These are phyloP conservation scores for Daldinia decipiens DNA, from an alignment of 495 filamentous ascomycete genomes.

Conservation along the genomic window DNA sequence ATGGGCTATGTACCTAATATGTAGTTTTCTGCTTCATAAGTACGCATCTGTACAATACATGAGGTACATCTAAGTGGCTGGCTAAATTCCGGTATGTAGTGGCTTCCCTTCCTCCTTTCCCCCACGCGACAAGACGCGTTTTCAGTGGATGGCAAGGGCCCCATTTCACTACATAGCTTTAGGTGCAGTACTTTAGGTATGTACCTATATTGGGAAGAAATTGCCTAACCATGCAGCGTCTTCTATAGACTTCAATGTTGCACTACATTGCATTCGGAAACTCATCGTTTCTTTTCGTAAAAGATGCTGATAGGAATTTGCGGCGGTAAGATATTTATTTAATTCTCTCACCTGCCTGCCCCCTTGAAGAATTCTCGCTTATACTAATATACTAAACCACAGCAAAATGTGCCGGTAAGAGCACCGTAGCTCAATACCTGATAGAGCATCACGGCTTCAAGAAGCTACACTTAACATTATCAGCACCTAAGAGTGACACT, in stretches of 20 bases:
- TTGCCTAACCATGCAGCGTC: not conserved
- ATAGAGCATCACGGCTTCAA: constrained; percentile 80
- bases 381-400: constrained; percentile 40
- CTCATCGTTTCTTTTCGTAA: not conserved
- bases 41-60: not conserved
- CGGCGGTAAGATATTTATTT: constrained; percentile 69
- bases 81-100: constrained; percentile 30
- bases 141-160: constrained; percentile 1
- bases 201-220: constrained; percentile 8
- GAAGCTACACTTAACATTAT: constrained; percentile 57
- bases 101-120: constrained; percentile 1
- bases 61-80: constrained; percentile 1
- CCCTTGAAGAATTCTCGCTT: constrained; percentile 35
- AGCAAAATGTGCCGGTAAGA: constrained; percentile 93
- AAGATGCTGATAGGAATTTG: constrained; percentile 94
- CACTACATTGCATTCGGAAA: not conserved
- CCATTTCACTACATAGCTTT: not conserved
- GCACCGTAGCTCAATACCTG: constrained; percentile 84
- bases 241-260: constrained; percentile 7
- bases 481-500: constrained; percentile 1
- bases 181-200: not conserved
- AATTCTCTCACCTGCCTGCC: constrained; percentile 13
- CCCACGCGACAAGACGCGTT: constrained; percentile 20
- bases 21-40: no score
- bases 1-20: no score